A percentile compares a stretch with the other conserved stretches of the same genome.
phyloP scores from a whole-genome alignment of 495 filamentous ascomycete species.

The Astrocystis sublimbata region DNA sequence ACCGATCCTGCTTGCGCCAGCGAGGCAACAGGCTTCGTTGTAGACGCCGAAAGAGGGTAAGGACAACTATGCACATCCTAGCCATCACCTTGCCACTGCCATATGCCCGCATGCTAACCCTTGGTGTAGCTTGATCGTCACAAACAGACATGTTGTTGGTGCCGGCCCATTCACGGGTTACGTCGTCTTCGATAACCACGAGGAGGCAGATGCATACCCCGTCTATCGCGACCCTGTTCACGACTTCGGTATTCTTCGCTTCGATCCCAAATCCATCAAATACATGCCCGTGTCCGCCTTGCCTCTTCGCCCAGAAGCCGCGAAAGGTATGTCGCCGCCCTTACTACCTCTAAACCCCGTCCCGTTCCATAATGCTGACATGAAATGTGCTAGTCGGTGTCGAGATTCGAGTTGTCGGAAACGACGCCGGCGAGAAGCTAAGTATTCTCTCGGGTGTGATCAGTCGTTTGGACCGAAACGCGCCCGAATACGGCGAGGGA shows the following conservation, averaged over 20 bases:
- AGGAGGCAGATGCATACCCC: slow-evolving; percentile 94
- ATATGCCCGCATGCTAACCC: slow-evolving; percentile 44
- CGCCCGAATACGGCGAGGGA: slow-evolving; percentile 95
- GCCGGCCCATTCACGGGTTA: slow-evolving; percentile 97
- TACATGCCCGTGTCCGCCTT: slow-evolving; percentile 89
- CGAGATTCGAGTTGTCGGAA: slow-evolving; percentile 96
- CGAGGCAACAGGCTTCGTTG: slow-evolving; percentile 96
- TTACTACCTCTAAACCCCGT: not conserved
- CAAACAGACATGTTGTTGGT: slow-evolving; percentile 93
- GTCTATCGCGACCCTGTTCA: slow-evolving; percentile 98
- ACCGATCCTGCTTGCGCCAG: slow-evolving; percentile 90
- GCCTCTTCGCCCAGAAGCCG: slow-evolving; percentile 80
- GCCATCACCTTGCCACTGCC: slow-evolving; percentile 16
- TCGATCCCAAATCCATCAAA: slow-evolving; percentile 92
- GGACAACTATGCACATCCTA: slow-evolving; percentile 8
- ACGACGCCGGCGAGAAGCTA: slow-evolving; percentile 97
- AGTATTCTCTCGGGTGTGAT: slow-evolving; percentile 98
- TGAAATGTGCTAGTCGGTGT: slow-evolving; percentile 62
- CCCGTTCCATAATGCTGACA: not conserved
- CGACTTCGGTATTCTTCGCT: slow-evolving; percentile 95
- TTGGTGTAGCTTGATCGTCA: slow-evolving; percentile 57
- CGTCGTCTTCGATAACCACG: slow-evolving; percentile 97
- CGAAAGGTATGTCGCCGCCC: slow-evolving; percentile 49
- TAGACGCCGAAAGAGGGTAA: slow-evolving; percentile 91
- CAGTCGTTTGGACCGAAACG: slow-evolving; percentile 91